A percentile compares a stretch with the other conserved stretches of the same genome.
phyloP scores from a whole-genome alignment of 306 rosid genomes.

The Corylus americana region DNA sequence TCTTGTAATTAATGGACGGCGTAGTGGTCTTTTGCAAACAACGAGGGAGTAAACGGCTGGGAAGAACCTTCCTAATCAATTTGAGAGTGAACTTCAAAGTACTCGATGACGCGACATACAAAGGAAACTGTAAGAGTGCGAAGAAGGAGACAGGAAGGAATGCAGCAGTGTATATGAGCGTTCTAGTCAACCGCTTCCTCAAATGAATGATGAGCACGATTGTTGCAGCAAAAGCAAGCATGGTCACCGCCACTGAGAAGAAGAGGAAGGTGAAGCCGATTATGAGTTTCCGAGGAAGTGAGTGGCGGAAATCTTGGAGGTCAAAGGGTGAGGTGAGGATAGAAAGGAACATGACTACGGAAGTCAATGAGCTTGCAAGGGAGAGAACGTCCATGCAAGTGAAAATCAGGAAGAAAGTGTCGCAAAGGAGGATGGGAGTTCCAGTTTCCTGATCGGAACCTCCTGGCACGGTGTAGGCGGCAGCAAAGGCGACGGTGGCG shows the following conservation, averaged over 20 bases:
- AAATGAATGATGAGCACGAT: conserved; percentile 20
- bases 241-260: conserved; percentile 26
- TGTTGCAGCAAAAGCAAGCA: conserved; percentile 37
- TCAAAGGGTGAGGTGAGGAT: conserved; percentile 36
- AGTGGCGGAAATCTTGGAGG: conserved; percentile 15
- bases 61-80: neutral
- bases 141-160: conserved; percentile 32
- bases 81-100: neutral
- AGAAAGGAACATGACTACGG: conserved; percentile 46
- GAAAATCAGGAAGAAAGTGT: conserved; percentile 35
- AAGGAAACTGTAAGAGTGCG: conserved; percentile 28
- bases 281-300: conserved; percentile 33
- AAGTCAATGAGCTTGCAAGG: conserved; percentile 33
- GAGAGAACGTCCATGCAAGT: conserved; percentile 35
- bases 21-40: no score
- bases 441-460: conserved; percentile 1
- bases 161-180: conserved; percentile 23
- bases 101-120: conserved; percentile 6
- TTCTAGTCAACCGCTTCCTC: conserved; percentile 17
- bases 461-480: conserved; percentile 31
- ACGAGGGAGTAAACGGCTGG: no score
- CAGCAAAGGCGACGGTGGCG: conserved; percentile 40
- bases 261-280: conserved; percentile 33
- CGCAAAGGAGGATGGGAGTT: neutral
- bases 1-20: no score